A percentile compares a stretch with the other conserved stretches of the same genome.
These are phyloP conservation scores for Salix brachista DNA, from an alignment of 345 rosid genomes.

Conservation along the genomic window DNA sequence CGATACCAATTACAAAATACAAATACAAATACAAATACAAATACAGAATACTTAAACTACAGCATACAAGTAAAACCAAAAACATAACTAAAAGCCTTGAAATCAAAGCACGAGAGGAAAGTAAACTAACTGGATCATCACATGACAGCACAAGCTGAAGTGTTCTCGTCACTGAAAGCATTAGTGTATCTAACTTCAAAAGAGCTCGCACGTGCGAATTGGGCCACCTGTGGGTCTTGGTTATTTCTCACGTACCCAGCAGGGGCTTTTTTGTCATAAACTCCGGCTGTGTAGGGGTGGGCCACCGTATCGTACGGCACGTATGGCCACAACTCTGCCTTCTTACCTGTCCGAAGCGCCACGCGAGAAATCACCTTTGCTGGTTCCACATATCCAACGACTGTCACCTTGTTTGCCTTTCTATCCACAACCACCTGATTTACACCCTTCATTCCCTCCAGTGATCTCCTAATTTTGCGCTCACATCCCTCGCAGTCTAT, in stretches of 20 bases:
- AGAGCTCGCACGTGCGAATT: constrained; percentile 93
- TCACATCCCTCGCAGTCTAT: constrained; percentile 99
- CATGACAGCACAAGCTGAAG: constrained; percentile 69
- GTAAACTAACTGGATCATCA: background rate
- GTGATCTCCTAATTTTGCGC: constrained; percentile 66
- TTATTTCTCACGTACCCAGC: constrained; percentile 73
- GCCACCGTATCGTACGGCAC: constrained; percentile 86
- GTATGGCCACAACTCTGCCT: constrained; percentile 86
- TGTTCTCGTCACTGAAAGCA: constrained; percentile 89
- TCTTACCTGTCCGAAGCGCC: constrained; percentile 84
- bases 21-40: no score
- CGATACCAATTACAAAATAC: no score
- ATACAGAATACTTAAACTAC: no score
- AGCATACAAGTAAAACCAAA: no score
- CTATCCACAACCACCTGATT: constrained; percentile 73
- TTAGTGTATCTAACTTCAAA: constrained; percentile 91
- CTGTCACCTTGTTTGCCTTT: constrained; percentile 76
- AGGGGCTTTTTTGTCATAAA: constrained; percentile 84
- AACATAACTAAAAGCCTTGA: background rate
- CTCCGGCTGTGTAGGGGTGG: constrained; percentile 89
- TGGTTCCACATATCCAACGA: constrained; percentile 77
- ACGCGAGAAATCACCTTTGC: constrained; percentile 67
- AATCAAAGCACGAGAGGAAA: background rate
- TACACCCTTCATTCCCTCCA: constrained; percentile 91
- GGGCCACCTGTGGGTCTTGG: constrained; percentile 49